Base-by-base conservation (phyloP, 495 filamentous ascomycete genomes). In the Mycothermus thermophilus region DNA sequence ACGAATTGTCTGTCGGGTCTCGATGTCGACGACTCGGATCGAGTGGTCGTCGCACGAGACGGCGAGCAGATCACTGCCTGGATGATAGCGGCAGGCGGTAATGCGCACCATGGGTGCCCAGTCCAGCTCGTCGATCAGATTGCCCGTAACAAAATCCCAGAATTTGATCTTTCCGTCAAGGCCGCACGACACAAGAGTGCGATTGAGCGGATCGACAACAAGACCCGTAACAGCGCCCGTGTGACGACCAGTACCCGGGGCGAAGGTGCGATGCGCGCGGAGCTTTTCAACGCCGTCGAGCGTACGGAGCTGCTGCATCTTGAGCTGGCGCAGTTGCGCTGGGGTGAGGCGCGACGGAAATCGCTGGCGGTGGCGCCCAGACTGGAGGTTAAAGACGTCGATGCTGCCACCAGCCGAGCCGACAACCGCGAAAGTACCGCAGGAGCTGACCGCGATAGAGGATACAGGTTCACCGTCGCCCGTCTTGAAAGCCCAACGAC, bases 131-230 rank as follows among this genome's bases (percentile, higher is more conserved):
- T 87, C 71, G 11, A 82, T 52, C 2, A 95, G 66, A 32, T 69
- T 64, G 5, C 86, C 88, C 2, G 81, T 79, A 8, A 68, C 58
- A 34, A 96, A 90, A 43, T 93, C 84, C 90, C 90, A 99, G 54
- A 99, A 96, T 65, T 96, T 96, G 43, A 99, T 67, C 51, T 77
- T 90, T n/a, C 92, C 92, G 55, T 99, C 90, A 16, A 84, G 57
- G 2, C 82, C 76, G 51, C 83, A 92, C 37, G 84, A 93, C 21
- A 90, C 75, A 31, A 95, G 67, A 14, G 67, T 71, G 25, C 72
- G 75, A 51, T 96, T 94, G 41, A 96, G 64, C 23, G 76, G 72
- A 56, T 96, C 87, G 32, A 94, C 72, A 19, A 76, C 67, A 30
- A 96, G 56, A 0, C 92, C 90, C 26, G 85, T 93, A 11, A 96